phyloP scores from a whole-genome alignment of 2,329 filamentous ascomycete species.

The Trichoderma koningiopsis region DNA sequence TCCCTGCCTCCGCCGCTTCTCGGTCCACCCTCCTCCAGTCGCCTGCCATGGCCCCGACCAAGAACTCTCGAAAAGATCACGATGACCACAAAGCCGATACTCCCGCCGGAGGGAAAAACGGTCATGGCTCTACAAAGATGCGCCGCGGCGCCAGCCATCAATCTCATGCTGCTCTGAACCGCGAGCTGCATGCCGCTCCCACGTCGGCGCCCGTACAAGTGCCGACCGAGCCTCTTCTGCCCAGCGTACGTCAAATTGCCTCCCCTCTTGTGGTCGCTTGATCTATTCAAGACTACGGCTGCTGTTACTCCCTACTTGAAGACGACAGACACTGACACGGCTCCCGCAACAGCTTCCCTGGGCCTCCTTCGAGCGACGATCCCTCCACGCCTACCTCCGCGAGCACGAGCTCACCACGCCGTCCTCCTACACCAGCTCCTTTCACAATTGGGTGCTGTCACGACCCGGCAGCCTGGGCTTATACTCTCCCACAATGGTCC shows the following conservation, averaged over 20 bases:
- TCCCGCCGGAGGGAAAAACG: slow-evolving; percentile 49
- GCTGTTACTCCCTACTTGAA: neutral
- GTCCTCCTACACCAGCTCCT: slow-evolving; percentile 66
- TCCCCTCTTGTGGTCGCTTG: neutral
- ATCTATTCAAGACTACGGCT: neutral
- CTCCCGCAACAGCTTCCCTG: slow-evolving; percentile 57
- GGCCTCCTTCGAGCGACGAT: slow-evolving; percentile 65
- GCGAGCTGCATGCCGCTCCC: slow-evolving; percentile 47
- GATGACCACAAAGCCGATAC: slow-evolving; percentile 51
- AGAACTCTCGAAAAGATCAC: slow-evolving; percentile 50
- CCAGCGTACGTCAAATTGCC: slow-evolving; percentile 37
- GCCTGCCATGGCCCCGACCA: slow-evolving; percentile 48
- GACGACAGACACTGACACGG: slow-evolving; percentile 24
- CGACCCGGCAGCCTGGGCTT: slow-evolving; percentile 66
- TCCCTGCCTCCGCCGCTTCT: neutral
- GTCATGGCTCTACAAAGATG: slow-evolving; percentile 54
- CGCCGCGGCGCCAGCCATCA: slow-evolving; percentile 58
- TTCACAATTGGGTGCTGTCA: slow-evolving; percentile 63
- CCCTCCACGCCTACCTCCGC: slow-evolving; percentile 75
- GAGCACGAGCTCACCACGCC: slow-evolving; percentile 72
- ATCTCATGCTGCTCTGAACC: slow-evolving; percentile 47
- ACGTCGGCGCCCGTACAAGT: slow-evolving; percentile 39
- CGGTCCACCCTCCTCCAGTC: neutral
- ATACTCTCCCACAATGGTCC: slow-evolving; percentile 75
- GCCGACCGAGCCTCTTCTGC: slow-evolving; percentile 37